Conservation (phyloP, 1,284 basidiomycete species). For the Pyrrhoderma noxium region DNA sequence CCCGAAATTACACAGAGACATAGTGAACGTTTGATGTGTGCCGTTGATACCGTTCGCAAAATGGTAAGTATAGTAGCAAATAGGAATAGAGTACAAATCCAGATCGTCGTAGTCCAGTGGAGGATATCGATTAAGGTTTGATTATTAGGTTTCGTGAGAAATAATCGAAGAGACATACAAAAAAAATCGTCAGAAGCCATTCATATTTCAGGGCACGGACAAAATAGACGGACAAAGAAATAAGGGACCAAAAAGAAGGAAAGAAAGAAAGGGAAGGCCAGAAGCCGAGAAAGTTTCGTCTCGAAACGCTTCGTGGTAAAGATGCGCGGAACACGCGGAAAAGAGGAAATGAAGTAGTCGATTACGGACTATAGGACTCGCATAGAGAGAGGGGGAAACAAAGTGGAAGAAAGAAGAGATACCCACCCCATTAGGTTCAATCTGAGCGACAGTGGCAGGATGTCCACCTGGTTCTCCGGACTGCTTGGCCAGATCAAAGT, state of each 20-base stretch:
- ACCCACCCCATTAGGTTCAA: slow-evolving; percentile 81
- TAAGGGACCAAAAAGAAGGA: slow-evolving; percentile 8
- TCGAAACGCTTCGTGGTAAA: not conserved
- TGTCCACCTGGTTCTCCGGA: slow-evolving; percentile 80
- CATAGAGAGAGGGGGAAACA: slow-evolving; percentile 7
- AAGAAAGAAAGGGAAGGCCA: slow-evolving; percentile 5
- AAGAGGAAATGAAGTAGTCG: not conserved
- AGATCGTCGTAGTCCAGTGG: not conserved
- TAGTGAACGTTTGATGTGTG: too few species aligned
- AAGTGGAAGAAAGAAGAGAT: slow-evolving; percentile 19
- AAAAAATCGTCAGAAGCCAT: slow-evolving; percentile 14
- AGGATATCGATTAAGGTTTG: slow-evolving; percentile 9
- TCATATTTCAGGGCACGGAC: slow-evolving; percentile 11
- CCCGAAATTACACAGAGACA: slow-evolving; percentile 3
- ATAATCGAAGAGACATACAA: not conserved
- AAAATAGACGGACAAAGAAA: slow-evolving; percentile 7
- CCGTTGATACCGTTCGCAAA: too few species aligned
- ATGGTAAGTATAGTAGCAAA: not conserved
- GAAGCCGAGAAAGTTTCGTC: not conserved
- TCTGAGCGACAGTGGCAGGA: slow-evolving; percentile 85
- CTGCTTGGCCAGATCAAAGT: slow-evolving; percentile 98
- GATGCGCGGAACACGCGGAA: slow-evolving; percentile 11
- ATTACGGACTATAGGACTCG: not conserved
- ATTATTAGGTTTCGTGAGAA: slow-evolving; percentile 12
- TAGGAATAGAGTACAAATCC: too few species aligned